These are phyloP conservation scores for Salix udensis DNA, from an alignment of 345 rosid species.

Conservation along the genomic window DNA sequence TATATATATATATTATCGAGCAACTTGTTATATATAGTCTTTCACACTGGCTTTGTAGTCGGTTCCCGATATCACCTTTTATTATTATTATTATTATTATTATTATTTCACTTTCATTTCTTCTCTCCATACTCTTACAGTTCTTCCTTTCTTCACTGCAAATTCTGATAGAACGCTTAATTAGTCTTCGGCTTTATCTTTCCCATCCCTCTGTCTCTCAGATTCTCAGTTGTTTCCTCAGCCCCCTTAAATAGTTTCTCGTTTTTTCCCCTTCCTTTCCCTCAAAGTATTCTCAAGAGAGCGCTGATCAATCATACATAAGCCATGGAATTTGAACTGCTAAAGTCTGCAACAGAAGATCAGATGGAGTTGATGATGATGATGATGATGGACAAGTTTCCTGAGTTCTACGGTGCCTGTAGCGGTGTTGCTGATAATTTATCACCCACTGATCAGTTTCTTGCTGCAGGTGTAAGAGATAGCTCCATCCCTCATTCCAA, in stretches of 20 bases:
- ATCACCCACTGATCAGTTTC: constrained; percentile 18
- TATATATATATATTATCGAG: neutral
- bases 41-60: constrained; percentile 11
- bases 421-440: constrained; percentile 15
- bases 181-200: constrained; percentile 30
- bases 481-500: constrained; percentile 20
- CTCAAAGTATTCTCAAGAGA: neutral
- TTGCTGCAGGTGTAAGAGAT: constrained; percentile 10
- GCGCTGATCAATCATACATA: neutral
- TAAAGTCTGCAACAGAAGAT: constrained; percentile 31
- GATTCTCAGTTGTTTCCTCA: constrained; percentile 10
- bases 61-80: constrained; percentile 36
- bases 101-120: neutral
- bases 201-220: constrained; percentile 39
- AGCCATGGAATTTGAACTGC: constrained; percentile 43
- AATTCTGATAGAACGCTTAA: constrained; percentile 39
- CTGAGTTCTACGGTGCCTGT: constrained; percentile 23
- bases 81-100: neutral
- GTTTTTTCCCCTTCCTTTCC: neutral
- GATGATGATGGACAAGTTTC: constrained; percentile 40
- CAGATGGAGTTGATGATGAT: constrained; percentile 42
- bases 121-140: constrained; percentile 15
- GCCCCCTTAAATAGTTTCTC: constrained; percentile 4
- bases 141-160: constrained; percentile 29
- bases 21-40: constrained; percentile 22